These are phyloP conservation scores for Carpinus fangiana DNA, from an alignment of 306 rosid species.

Conservation along the genomic window DNA sequence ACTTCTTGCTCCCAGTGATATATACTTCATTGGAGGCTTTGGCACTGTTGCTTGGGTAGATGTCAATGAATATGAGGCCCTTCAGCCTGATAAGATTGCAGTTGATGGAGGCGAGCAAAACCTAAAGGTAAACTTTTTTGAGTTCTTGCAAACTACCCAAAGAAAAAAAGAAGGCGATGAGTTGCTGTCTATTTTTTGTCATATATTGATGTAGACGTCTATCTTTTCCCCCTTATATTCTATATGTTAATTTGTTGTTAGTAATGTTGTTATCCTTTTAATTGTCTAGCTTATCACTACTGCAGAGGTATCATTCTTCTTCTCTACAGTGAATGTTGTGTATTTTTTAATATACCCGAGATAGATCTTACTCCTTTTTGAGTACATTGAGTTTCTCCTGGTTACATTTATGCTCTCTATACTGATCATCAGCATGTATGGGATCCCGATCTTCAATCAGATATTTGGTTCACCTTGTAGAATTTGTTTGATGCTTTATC, in stretches of 20 bases:
- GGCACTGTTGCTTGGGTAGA: conserved; percentile 99
- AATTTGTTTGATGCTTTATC: neutral
- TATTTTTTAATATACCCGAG: neutral
- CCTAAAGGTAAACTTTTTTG: conserved; percentile 61
- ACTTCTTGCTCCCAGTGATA: conserved; percentile 64
- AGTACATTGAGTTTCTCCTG: neutral
- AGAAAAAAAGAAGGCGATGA: neutral
- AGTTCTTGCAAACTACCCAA: neutral
- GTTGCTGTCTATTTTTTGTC: neutral
- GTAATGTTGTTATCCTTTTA: neutral
- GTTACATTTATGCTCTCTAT: neutral
- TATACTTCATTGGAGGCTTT: conserved; percentile 98
- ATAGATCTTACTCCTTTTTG: neutral
- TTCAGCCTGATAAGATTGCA: conserved; percentile 97
- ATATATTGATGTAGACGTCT: neutral
- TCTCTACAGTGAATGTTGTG: neutral
- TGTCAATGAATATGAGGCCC: conserved; percentile 87
- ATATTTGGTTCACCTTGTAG: neutral
- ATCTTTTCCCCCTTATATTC: neutral
- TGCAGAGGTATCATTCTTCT: neutral
- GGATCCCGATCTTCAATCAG: neutral
- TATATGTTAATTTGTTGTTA: neutral
- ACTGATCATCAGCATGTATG: neutral
- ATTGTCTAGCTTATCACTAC: neutral
- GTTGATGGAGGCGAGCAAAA: conserved; percentile 94